Conservation (phyloP, 2,329 filamentous ascomycete genomes). For the Beauveria sp. region DNA sequence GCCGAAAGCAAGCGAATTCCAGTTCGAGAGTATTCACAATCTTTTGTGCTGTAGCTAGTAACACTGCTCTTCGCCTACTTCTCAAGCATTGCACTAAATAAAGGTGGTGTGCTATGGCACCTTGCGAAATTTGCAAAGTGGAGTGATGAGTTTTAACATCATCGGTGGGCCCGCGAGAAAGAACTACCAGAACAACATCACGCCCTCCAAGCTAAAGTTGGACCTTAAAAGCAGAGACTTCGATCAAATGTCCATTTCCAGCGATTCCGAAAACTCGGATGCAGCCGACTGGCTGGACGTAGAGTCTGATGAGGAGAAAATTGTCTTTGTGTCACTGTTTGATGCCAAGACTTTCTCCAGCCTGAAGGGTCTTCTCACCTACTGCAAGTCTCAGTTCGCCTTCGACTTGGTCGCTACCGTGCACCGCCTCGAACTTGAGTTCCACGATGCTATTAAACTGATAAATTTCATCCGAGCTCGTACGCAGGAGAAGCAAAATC, state of each 20-base stretch:
- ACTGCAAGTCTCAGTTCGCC: conserved; percentile 57
- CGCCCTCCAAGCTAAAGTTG: neutral
- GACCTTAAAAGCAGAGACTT: neutral
- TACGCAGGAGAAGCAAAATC: conserved; percentile 34
- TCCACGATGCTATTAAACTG: conserved; percentile 65
- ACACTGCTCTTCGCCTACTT: neutral
- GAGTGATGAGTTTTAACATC: conserved; percentile 5
- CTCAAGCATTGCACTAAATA: neutral
- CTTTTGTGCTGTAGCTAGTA: neutral
- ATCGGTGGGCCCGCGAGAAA: conserved; percentile 5
- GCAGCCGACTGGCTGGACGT: conserved; percentile 46
- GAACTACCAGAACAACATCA: neutral
- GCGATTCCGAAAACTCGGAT: conserved; percentile 25
- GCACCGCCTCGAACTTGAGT: conserved; percentile 56
- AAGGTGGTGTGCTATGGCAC: neutral
- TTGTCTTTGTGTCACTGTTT: conserved; percentile 60
- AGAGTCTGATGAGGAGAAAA: conserved; percentile 56
- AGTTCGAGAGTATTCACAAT: neutral
- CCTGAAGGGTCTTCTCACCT: conserved; percentile 55
- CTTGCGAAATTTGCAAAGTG: conserved; percentile 6
- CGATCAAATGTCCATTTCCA: conserved; percentile 20
- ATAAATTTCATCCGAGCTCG: conserved; percentile 59
- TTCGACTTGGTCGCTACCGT: conserved; percentile 61
- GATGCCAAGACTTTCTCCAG: conserved; percentile 59
- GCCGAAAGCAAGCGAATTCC: conserved; percentile 17